Percentiles rank a stretch among this genome's conserved stretches.
Conservation (phyloP, 1,284 basidiomycete species). For the Phenoliferia sp. region DNA sequence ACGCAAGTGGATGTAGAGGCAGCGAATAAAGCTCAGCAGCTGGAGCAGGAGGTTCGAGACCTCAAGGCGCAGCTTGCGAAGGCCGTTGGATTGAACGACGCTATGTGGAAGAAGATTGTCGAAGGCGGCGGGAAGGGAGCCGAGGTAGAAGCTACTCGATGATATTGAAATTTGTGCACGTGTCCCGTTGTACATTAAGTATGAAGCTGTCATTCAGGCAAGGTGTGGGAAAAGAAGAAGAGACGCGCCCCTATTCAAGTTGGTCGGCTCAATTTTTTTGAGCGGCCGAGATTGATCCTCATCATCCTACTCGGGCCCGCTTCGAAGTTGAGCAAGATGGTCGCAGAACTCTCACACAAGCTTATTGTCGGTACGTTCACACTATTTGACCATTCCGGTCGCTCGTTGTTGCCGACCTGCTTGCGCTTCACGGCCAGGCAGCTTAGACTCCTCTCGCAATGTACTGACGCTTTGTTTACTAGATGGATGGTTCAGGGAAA, state of each 20-base stretch:
- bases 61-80: conserved; percentile 27
- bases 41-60: conserved; percentile 26
- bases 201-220: neutral
- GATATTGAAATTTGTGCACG: neutral
- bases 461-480: neutral
- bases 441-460: too few species aligned
- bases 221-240: neutral
- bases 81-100: conserved; percentile 29
- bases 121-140: conserved; percentile 10
- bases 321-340: neutral
- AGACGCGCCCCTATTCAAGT: too few species aligned
- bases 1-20: neutral
- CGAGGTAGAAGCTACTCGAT: neutral
- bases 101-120: conserved; percentile 34
- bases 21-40: conserved; percentile 1
- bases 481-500: conserved; percentile 95
- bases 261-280: too few species aligned
- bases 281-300: too few species aligned
- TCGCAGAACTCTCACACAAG: conserved; percentile 41
- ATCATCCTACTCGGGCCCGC: neutral
- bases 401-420: too few species aligned
- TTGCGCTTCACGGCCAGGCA: too few species aligned
- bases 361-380: conserved; percentile 31
- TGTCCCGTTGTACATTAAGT: too few species aligned
- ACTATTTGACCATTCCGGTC: neutral